Evolutionary conservation across 371 early-diverging fungal genomes (phyloP).

Genomic region (Sporodiniella umbellata): DNA sequence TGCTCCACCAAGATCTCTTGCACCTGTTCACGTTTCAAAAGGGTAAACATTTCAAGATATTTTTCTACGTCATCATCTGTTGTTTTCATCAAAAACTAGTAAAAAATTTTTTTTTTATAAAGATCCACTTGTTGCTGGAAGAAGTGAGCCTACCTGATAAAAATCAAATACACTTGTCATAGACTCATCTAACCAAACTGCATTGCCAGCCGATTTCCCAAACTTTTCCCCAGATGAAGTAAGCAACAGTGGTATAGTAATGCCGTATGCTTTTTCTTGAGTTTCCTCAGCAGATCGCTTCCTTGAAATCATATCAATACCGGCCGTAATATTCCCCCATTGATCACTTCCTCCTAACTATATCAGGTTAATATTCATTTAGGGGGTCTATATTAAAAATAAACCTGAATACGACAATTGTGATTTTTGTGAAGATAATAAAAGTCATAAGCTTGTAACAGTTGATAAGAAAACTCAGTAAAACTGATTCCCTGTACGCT

Average conservation of each 20-base stretch:
- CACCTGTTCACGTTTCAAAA: constrained; percentile 63
- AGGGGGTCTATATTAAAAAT: too few species aligned
- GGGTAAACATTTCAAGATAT: constrained; percentile 79
- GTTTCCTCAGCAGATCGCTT: constrained; percentile 24
- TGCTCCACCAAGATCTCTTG: constrained; percentile 62
- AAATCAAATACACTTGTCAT: constrained; percentile 85
- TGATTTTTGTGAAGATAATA: constrained; percentile 73
- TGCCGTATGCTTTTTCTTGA: constrained; percentile 72
- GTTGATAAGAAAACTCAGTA: constrained; percentile 95
- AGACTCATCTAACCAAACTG: constrained; percentile 85
- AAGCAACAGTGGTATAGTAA: constrained; percentile 88
- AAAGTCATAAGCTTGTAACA: constrained; percentile 94
- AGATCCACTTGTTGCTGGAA: not conserved
- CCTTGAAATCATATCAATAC: constrained; percentile 86
- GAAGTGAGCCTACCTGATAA: constrained; percentile 68
- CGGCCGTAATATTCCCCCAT: constrained; percentile 96
- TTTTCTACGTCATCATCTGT: constrained; percentile 77
- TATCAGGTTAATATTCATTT: not conserved
- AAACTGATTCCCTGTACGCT: constrained; percentile 89
- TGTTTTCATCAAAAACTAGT: constrained; percentile 68
- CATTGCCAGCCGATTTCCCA: constrained; percentile 95
- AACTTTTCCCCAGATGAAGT: constrained; percentile 91
- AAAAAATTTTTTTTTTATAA: not conserved
- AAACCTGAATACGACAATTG: constrained; percentile 71
- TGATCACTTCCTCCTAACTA: constrained; percentile 96